These are phyloP conservation scores for Selenicereus undatus DNA, from an alignment of 148 eudicot genomes.

Conservation along the genomic window DNA sequence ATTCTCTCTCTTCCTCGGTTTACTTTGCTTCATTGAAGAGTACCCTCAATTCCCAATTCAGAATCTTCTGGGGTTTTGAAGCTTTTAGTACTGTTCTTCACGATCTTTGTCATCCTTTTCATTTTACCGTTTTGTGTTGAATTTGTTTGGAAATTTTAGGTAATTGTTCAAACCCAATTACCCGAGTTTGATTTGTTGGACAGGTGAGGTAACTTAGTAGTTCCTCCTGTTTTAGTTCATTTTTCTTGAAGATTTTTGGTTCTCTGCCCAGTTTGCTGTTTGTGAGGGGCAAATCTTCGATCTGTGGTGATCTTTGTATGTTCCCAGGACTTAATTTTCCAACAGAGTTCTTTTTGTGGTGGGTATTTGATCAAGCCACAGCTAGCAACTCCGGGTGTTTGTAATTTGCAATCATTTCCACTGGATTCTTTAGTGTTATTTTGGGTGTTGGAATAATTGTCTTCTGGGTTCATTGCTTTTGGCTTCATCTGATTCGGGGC, in stretches of 20 bases:
- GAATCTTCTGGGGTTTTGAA: background rate
- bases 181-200: background rate
- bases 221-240: background rate
- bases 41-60: background rate
- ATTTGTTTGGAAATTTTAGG: background rate
- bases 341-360: constrained; percentile 14
- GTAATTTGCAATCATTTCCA: constrained; percentile 11
- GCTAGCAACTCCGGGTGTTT: constrained; percentile 10
- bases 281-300: constrained; percentile 8
- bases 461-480: constrained; percentile 27
- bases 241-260: background rate
- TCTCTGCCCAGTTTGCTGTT: background rate
- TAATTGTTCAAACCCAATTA: background rate
- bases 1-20: background rate
- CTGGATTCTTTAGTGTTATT: background rate
- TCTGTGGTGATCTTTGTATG: background rate
- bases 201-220: background rate
- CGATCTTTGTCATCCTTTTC: background rate
- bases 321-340: background rate
- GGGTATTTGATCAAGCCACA: constrained; percentile 18
- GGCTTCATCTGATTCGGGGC: constrained; percentile 18
- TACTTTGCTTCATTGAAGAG: background rate
- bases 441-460: constrained; percentile 1
- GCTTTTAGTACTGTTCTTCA: background rate
- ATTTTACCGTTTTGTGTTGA: background rate